Percentiles rank a stretch among this genome's conserved stretches.
Conservation (phyloP, 106 monocot species). For the Allium cepa region DNA sequence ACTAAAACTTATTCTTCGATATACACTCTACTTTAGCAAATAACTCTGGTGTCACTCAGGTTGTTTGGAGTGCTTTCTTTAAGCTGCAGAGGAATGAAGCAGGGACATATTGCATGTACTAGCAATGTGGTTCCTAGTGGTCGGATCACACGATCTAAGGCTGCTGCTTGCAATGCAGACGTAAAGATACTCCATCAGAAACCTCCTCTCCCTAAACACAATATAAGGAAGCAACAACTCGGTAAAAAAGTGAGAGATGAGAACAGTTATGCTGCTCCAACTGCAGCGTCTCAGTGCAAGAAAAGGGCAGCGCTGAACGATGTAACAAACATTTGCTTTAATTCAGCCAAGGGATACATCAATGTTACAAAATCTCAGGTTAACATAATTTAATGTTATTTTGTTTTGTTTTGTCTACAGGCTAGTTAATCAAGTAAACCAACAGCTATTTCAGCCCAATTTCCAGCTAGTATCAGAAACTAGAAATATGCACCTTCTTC, state of each 20-base stretch:
- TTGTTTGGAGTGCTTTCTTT: conserved; percentile 12
- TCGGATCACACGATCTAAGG: conserved; percentile 52
- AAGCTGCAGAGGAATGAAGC: conserved; percentile 26
- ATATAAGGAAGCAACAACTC: conserved; percentile 16
- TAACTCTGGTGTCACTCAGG: background rate
- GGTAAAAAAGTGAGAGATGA: conserved; percentile 52
- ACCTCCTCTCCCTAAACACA: conserved; percentile 8
- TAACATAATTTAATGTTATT: background rate
- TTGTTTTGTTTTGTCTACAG: too few relatives aligned
- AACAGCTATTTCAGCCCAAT: background rate
- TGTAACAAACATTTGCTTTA: conserved; percentile 37
- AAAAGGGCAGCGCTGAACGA: conserved; percentile 43
- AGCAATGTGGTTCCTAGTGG: conserved; percentile 16
- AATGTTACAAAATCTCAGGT: conserved; percentile 43
- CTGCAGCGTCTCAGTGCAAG: conserved; percentile 26
- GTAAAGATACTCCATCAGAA: background rate
- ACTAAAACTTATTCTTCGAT: too few relatives aligned
- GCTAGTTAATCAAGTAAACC: background rate
- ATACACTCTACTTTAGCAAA: too few relatives aligned
- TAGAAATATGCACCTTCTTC: too few relatives aligned
- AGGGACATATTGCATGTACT: conserved; percentile 19
- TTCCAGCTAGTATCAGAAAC: too few relatives aligned
- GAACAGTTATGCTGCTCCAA: conserved; percentile 16
- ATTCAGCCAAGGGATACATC: conserved; percentile 9
- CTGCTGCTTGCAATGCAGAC: conserved; percentile 35